Evolutionary conservation across 1,284 basidiomycete species (phyloP), one percentile per base, ranked within the genome.

Genomic region (Tranzscheliella williamsii): DNA sequence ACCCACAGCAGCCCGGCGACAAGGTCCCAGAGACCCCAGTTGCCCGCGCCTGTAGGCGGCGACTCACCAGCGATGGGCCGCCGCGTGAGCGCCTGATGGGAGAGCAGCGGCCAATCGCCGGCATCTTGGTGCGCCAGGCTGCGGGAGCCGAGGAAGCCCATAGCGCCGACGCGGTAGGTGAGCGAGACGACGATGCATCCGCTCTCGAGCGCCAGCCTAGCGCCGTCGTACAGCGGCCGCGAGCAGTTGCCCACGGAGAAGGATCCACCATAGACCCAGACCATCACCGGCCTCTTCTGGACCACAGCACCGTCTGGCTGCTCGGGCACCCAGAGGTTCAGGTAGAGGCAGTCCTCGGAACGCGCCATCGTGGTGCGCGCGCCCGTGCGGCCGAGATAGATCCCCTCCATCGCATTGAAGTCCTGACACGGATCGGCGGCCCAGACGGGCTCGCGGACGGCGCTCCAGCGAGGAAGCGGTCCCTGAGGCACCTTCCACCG

Each of bases 21-120:
- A 62, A 87, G 84, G 73, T 87, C 86, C 24, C 79, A 78, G 63
- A 87, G 83, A 0, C 85, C 85, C 8, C 81, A 83, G 58, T 87
- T 86, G 43, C 64, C 65, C 1, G 60, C 55, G 6, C 41, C 54
- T 13, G 43, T 42, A 20, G 21, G 13, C 24, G 8, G n/a, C 13
- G 7, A 26, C 20, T 24, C 11, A 16, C 8, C 16, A 20, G 11
- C 3, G 17, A 8, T 34, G 8, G 57, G 57, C 38, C 39, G 42
- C 5, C 21, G 24, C 6, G n/a, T 37, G 22, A 63, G 32, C 4
- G 53, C 43, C 4, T 33, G 41, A 7, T 45, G 38, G 17, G 39
- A 33, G 5, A 53, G n/a, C 4, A 64, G 23, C 16, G 61, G 61
- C 50, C 55, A 53, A 5, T 58, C 42, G 1, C 55, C 61, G 9